Conservation (phyloP, 2,329 filamentous ascomycete species). For the Colletotrichum salicis region DNA sequence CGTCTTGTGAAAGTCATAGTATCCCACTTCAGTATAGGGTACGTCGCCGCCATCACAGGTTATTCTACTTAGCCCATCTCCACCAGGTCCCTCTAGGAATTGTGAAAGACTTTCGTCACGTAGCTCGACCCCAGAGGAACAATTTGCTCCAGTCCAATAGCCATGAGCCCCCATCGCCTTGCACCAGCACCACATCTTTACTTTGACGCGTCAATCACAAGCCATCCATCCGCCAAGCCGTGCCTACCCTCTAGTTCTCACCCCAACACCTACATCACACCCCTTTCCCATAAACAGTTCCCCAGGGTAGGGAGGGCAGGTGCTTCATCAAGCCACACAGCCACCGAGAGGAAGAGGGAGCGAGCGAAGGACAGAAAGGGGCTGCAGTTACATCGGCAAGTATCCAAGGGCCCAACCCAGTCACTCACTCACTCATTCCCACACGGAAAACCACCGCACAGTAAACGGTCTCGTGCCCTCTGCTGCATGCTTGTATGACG, state of each 20-base stretch:
- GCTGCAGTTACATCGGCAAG: neutral
- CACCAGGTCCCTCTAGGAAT: too few relatives aligned
- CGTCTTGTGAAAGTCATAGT: neutral
- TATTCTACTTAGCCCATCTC: neutral
- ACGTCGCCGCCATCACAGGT: neutral
- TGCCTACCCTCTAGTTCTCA: neutral
- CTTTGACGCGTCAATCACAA: neutral
- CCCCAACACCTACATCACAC: neutral
- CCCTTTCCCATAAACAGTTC: too few relatives aligned
- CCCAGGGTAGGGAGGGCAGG: too few relatives aligned
- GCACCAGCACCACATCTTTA: neutral
- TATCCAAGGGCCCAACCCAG: neutral
- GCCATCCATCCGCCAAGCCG: neutral
- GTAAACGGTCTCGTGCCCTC: slow-evolving; percentile 23
- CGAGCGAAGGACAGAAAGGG: too few relatives aligned
- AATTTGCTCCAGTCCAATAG: neutral
- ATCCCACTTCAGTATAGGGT: neutral
- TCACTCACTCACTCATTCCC: neutral
- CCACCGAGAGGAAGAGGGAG: neutral
- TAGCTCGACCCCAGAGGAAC: neutral
- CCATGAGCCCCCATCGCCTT: neutral
- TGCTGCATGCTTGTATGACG: slow-evolving; percentile 16
- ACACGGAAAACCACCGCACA: neutral
- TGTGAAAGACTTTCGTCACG: too few relatives aligned
- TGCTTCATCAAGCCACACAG: too few relatives aligned